These are phyloP conservation scores for Phoma sp. DNA, from an alignment of 2,329 filamentous ascomycete genomes.

Conservation along the genomic window DNA sequence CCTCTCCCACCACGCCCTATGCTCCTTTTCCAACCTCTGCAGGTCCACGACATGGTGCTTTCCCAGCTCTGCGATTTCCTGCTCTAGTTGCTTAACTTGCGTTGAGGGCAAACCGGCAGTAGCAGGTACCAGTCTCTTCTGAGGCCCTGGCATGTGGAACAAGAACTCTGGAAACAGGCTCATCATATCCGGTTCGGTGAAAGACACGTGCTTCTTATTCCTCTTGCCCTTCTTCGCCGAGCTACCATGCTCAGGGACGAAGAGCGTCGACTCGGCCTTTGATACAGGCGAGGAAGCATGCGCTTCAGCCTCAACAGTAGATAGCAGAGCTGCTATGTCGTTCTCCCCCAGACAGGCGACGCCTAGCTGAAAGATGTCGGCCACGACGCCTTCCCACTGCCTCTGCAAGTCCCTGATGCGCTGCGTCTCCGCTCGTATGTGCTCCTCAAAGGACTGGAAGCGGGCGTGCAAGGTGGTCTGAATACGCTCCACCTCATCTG, in stretches of 20 bases:
- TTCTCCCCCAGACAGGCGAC: slow-evolving; percentile 31
- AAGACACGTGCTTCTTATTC: slow-evolving; percentile 36
- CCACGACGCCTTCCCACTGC: slow-evolving; percentile 37
- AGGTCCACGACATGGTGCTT: slow-evolving; percentile 29
- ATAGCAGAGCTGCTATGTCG: slow-evolving; percentile 28
- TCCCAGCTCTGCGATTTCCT: slow-evolving; percentile 27
- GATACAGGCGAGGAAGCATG: background rate
- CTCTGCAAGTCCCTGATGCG: slow-evolving; percentile 30
- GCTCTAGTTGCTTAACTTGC: slow-evolving; percentile 25
- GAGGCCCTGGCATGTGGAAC: slow-evolving; percentile 18
- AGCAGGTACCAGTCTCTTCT: slow-evolving; percentile 6
- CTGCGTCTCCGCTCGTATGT: slow-evolving; percentile 26
- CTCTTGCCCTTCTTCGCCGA: background rate
- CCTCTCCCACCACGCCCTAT: slow-evolving; percentile 34
- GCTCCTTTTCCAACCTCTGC: slow-evolving; percentile 28
- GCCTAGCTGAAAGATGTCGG: slow-evolving; percentile 43
- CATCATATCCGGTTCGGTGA: slow-evolving; percentile 8
- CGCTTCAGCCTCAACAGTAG: background rate
- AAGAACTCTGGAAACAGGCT: slow-evolving; percentile 29
- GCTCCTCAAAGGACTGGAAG: slow-evolving; percentile 30
- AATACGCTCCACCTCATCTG: slow-evolving; percentile 19
- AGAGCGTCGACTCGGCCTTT: slow-evolving; percentile 22
- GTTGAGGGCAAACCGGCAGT: slow-evolving; percentile 21
- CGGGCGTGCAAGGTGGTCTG: slow-evolving; percentile 25
- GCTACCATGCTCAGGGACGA: slow-evolving; percentile 25